Base-by-base conservation (phyloP, 1,284 basidiomycete genomes). In the Moesziomyces aphidis region DNA sequence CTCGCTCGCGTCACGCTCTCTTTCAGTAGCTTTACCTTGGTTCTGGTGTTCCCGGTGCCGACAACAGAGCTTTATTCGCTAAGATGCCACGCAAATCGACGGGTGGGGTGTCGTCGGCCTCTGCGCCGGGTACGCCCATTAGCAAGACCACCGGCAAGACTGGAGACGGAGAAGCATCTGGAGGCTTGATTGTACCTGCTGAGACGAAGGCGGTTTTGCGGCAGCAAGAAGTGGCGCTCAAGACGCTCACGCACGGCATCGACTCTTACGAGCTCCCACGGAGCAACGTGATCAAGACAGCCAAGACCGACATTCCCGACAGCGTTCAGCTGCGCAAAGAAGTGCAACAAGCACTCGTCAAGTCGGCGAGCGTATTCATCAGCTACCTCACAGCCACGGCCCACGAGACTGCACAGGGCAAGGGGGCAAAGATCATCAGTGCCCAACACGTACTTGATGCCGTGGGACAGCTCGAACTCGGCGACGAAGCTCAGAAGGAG, bases 351-450 rank as follows among this genome's bases (percentile, higher is more conserved):
- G 92, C 93, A 11, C 87, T 95, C 5, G 88, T 93, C 22, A 93
- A 94, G 80, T 90, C 91, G 23, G 93, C 93, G 3, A 94, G 93
- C 0, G 91, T 95, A 24, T 96, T 95, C 84, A 94, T 97, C 77
- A 94, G 92, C 85, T 95, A 94, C 78, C 87, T 96, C 19, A 67
- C 61, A 36, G 36, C 66, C 10, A 94, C 93, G 4, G 92, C 94
- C 0, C 94, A 95, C 78, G 94, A 95, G 75, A 90, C 93, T n/a
- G 92, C 93, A 0, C 85, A 88, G 19, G 89, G 90, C 6, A 91
- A 93, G 70, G 91, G 92, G 62, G 93, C 93, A 83, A 96, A 95
- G 84, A 92, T 91, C 69, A 92, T 96, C 55, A 91, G 91, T 3
- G 93, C 93, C 0, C 90, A 92, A 0, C 94, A 96, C 82, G 93